Evolutionary conservation across 1,139 yeast genomes (phyloP).

Genomic region (Yamadazyma oceani): DNA sequence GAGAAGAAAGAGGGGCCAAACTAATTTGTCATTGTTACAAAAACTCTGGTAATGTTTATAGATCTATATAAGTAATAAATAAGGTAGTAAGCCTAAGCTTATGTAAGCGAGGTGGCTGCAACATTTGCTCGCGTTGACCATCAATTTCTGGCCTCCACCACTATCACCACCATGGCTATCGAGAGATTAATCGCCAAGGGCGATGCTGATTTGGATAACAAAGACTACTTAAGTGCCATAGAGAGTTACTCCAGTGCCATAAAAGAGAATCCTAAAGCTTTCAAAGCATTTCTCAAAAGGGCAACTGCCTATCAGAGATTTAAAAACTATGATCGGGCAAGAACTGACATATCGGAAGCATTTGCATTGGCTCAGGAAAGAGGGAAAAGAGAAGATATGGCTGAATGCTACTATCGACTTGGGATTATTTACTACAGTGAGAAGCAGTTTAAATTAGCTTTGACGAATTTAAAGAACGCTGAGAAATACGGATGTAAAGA

Average conservation of each 20-base stretch:
- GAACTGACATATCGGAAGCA: slow-evolving; percentile 56
- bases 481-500: slow-evolving; percentile 47
- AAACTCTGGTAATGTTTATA: slow-evolving; percentile 2
- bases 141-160: too few relatives aligned
- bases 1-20: slow-evolving; percentile 13
- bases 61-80: neutral
- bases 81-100: too few relatives aligned
- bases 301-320: slow-evolving; percentile 58
- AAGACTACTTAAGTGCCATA: slow-evolving; percentile 41
- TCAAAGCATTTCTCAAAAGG: slow-evolving; percentile 52
- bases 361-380: slow-evolving; percentile 50
- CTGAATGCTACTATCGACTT: slow-evolving; percentile 58
- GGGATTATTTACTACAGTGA: slow-evolving; percentile 51
- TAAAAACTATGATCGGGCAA: slow-evolving; percentile 49
- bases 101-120: too few relatives aligned
- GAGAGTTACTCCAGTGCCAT: slow-evolving; percentile 31
- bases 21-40: neutral
- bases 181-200: slow-evolving; percentile 39
- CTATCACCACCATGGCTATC: slow-evolving; percentile 40
- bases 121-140: too few relatives aligned
- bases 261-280: slow-evolving; percentile 46
- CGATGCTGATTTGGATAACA: slow-evolving; percentile 27
- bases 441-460: slow-evolving; percentile 49
- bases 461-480: slow-evolving; percentile 50
- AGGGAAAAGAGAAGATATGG: slow-evolving; percentile 55